Evolutionary conservation across 1,284 basidiomycete genomes (phyloP).

Genomic region (Pseudozyma tsukubaensis): DNA sequence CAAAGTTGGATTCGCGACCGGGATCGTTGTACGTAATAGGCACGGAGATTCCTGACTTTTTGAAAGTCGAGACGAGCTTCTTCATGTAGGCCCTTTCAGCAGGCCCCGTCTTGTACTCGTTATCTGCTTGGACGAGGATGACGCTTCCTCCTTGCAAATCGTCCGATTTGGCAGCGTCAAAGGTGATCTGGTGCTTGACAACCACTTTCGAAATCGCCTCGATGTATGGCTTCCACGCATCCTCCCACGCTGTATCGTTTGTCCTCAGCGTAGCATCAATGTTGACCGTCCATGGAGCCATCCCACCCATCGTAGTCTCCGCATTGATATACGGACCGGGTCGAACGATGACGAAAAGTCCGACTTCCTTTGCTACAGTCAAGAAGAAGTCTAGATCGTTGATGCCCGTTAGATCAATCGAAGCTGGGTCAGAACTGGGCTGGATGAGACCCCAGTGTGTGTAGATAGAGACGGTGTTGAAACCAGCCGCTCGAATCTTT

Average conservation of each 20-base stretch:
- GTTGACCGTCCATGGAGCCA: constrained; percentile 80
- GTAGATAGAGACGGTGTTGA: constrained; percentile 72
- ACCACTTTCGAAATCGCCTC: constrained; percentile 76
- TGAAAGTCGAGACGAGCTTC: constrained; percentile 39
- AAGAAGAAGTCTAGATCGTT: constrained; percentile 78
- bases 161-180: constrained; percentile 42
- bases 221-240: constrained; percentile 79
- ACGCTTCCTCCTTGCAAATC: constrained; percentile 43
- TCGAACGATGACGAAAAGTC: constrained; percentile 76
- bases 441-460: constrained; percentile 79
- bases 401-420: constrained; percentile 77
- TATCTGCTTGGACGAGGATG: constrained; percentile 57
- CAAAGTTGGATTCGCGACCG: constrained; percentile 52
- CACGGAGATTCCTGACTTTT: constrained; percentile 42
- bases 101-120: constrained; percentile 64
- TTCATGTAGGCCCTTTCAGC: constrained; percentile 60
- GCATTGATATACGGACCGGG: constrained; percentile 77
- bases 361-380: constrained; percentile 73
- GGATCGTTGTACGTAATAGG: constrained; percentile 58
- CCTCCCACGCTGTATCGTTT: constrained; percentile 77
- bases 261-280: constrained; percentile 77
- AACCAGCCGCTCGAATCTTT: constrained; percentile 82
- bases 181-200: constrained; percentile 76
- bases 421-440: constrained; percentile 76
- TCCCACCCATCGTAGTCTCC: constrained; percentile 79